phyloP scores from a whole-genome alignment of 2,329 filamentous ascomycete genomes.

The Fusarium sp. region DNA sequence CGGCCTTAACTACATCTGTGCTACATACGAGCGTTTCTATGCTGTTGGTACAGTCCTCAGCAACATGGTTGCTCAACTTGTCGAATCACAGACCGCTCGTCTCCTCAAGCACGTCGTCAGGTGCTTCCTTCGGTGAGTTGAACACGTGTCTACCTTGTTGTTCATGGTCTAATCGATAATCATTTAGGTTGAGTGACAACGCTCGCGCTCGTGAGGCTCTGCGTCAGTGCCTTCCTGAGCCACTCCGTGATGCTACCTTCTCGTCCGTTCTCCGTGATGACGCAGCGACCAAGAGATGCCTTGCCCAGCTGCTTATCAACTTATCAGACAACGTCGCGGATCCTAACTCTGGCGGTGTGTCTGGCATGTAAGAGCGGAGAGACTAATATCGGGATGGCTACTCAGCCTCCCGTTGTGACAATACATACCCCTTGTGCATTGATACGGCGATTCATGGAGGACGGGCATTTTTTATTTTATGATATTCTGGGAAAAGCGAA shows the following conservation, averaged over 20 bases:
- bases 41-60: conserved; percentile 96
- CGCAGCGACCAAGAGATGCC: conserved; percentile 95
- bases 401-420: conserved; percentile 39
- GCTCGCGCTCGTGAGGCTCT: conserved; percentile 94
- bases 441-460: conserved; percentile 44
- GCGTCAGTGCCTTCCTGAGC: conserved; percentile 94
- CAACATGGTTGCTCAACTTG: conserved; percentile 98
- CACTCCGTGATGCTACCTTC: conserved; percentile 98
- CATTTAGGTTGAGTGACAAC: conserved; percentile 86
- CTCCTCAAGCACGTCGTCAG: conserved; percentile 97
- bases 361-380: conserved; percentile 47
- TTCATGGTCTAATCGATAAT: conserved; percentile 15
- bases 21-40: conserved; percentile 98
- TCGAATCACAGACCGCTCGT: conserved; percentile 96
- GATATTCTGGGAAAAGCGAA: conserved; percentile 47
- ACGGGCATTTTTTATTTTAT: conserved; percentile 43
- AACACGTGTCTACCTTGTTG: neutral
- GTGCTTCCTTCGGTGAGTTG: conserved; percentile 88
- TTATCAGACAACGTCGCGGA: conserved; percentile 86
- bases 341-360: conserved; percentile 48
- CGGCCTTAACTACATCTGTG: conserved; percentile 97
- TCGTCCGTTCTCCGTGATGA: conserved; percentile 96
- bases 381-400: conserved; percentile 20
- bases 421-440: conserved; percentile 44
- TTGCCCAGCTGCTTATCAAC: conserved; percentile 97